A percentile compares a stretch with the other conserved stretches of the same genome.
Conservation (phyloP, 305 asterid species). For the Solanum hybrid region DNA sequence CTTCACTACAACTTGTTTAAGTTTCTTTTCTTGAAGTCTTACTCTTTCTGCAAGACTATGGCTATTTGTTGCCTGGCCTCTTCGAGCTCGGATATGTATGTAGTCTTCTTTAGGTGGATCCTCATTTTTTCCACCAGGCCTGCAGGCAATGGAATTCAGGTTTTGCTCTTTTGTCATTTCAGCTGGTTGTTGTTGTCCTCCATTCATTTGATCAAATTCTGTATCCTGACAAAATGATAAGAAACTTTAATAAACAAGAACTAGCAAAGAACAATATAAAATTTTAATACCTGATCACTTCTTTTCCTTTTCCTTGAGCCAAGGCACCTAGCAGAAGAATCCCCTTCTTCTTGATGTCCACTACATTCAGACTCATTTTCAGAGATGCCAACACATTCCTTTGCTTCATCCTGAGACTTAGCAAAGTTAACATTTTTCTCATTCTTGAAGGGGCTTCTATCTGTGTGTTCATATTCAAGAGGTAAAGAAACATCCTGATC, state of each 20-base stretch:
- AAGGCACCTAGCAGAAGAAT: slow-evolving; percentile 42
- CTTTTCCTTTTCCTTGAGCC: slow-evolving; percentile 69
- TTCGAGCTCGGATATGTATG: slow-evolving; percentile 75
- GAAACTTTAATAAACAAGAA: not conserved
- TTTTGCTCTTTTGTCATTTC: slow-evolving; percentile 39
- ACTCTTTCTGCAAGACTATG: slow-evolving; percentile 37
- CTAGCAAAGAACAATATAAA: not conserved
- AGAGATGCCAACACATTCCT: slow-evolving; percentile 29
- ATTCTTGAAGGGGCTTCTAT: slow-evolving; percentile 37
- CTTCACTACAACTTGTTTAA: not conserved
- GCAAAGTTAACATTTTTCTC: slow-evolving; percentile 23
- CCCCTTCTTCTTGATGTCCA: slow-evolving; percentile 48
- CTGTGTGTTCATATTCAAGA: slow-evolving; percentile 7
- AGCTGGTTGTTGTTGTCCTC: slow-evolving; percentile 18
- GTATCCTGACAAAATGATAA: slow-evolving; percentile 22
- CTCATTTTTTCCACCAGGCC: slow-evolving; percentile 49
- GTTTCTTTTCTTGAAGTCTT: not conserved
- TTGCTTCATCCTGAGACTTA: slow-evolving; percentile 26
- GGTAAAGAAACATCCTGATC: slow-evolving; percentile 23
- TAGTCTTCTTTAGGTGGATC: slow-evolving; percentile 79
- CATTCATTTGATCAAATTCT: slow-evolving; percentile 35
- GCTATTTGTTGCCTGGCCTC: slow-evolving; percentile 88
- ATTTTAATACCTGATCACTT: slow-evolving; percentile 35
- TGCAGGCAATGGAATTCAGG: slow-evolving; percentile 22
- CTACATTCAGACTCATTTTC: slow-evolving; percentile 61